Base-by-base conservation (phyloP, 1,284 basidiomycete genomes). In the Melampsora larici-populina region DNA sequence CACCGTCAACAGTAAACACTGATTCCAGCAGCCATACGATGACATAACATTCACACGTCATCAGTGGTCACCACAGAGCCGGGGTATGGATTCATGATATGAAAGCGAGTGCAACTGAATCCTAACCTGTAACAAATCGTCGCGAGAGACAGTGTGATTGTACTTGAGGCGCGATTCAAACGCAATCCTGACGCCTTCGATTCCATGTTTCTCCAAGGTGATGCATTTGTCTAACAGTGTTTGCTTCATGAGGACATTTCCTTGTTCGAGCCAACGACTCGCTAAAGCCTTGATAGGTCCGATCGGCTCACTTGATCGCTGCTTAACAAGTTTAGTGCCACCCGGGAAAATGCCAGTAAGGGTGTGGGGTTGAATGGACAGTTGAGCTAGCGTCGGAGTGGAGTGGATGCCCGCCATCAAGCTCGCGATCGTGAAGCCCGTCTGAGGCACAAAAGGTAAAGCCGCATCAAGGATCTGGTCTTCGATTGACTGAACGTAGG, bases 241-340 rank as follows among this genome's bases (percentile, higher is more conserved):
- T 5, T 36, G 11, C 46, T 64, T 72, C 70, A 72, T 72, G 2
- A 17, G 58, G 2, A 33, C 31, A 49, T 72, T 72, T 9, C 70
- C 70, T 33, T 72, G 24, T 48, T 64, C 11, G 31, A 72, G 62
- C 70, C 70, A 72, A 6, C 60, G 60, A 29, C 48, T 26, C 4
- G 70, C 70, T 58, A 72, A 72, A 43, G 70, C 70, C n/a, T 72
- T 63, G 13, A 58, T 13, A 18, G 70, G 70, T 17, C 70, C 70
- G 8, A 72, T 72, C 18, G 60, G 60, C 31, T 72, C 60, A 17
- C 21, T 70, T 40, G 36, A 8, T 36, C 1, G 40, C 18, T 40
- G 18, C 21, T 5, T 21, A n/a, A 6, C 4, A 49, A 33, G 13
- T 49, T 29, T 29, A 17, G 70, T 71, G 17, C 49, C 62, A 26